Base-by-base conservation (phyloP, 164 flowering plant genomes). In the Magnolia kwangsiensis region DNA sequence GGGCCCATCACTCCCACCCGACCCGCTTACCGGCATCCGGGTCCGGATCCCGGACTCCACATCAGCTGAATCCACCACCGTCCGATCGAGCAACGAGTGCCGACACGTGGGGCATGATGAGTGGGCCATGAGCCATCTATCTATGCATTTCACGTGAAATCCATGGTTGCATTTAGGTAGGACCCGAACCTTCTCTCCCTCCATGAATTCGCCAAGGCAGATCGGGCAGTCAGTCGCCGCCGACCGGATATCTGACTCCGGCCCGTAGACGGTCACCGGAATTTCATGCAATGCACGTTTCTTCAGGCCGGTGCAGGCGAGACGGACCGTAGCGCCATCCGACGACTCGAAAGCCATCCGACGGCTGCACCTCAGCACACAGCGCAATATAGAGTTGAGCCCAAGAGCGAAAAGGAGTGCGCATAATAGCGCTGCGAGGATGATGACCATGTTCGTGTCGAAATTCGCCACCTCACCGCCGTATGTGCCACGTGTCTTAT, bases 391-490 rank as follows among this genome's bases (percentile, higher is more conserved):
- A 0, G 92, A 87, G 78, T 89, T 92, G 64, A 92, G 74, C 21
- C 94, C 97, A 9, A 92, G 87, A 0, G 90, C 95, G 63, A 86
- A 81, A 8, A 90, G 82, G 23, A 92, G 79, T 7, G 95, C 90
- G 49, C 89, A 90, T 7, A 92, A 73, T 64, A 92, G 59, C 2
- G 93, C 93, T 0, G 90, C 95, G 14, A 92, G 73, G 71, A 89
- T 87, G 66, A 92, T 88, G 73, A 92, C 93, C 97, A 90, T 90
- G 86, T 90, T 90, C 23, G 90, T 84, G 85, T 90, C 96, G 80
- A 92, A 90, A 69, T 77, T 87, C 10, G 86, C 69, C 23, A 83
- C 84, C 79, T 66, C 80, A 1, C 16, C 61, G 61, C 50, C 29
- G 76, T 72, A 76, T 31, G 86, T 51, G 27, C 31, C 59, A 51